Evolutionary conservation across 2,329 filamentous ascomycete species (phyloP).

Genomic region (Emmonsiellopsis sp.): DNA sequence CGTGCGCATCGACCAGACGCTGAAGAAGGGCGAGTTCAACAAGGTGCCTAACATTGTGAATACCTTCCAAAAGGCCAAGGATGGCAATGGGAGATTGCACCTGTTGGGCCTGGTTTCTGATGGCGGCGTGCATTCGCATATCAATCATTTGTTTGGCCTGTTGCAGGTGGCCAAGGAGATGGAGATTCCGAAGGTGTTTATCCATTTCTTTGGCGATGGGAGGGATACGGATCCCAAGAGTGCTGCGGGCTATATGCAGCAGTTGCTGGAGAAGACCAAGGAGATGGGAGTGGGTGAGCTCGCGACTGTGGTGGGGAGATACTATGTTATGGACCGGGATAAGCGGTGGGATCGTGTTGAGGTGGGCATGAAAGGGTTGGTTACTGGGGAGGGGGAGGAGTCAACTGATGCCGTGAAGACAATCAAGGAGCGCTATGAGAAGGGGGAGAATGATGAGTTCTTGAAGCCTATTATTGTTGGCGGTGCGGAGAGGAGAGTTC

Average conservation of each 20-base stretch:
- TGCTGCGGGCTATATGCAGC: conserved; percentile 75
- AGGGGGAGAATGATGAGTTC: conserved; percentile 92
- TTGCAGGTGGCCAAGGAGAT: conserved; percentile 84
- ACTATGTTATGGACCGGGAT: conserved; percentile 99
- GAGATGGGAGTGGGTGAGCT: conserved; percentile 81
- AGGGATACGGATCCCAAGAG: conserved; percentile 98
- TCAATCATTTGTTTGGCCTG: conserved; percentile 80
- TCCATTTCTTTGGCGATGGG: conserved; percentile 98
- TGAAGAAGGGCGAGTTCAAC: conserved; percentile 75
- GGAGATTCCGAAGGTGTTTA: conserved; percentile 81
- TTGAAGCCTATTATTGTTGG: conserved; percentile 93
- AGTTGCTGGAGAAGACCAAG: conserved; percentile 68
- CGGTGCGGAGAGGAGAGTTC: conserved; percentile 73
- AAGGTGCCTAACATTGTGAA: conserved; percentile 68
- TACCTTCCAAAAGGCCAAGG: conserved; percentile 69
- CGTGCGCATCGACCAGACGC: conserved; percentile 86
- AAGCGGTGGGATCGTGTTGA: conserved; percentile 98
- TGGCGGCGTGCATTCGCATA: conserved; percentile 94
- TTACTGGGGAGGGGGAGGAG: conserved; percentile 72
- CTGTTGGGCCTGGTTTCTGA: conserved; percentile 87
- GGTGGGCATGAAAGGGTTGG: conserved; percentile 75
- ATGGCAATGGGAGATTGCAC: conserved; percentile 85
- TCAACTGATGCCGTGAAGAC: conserved; percentile 76
- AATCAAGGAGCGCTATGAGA: conserved; percentile 78
- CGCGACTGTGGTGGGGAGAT: conserved; percentile 86